These are phyloP conservation scores for Microdochium bolleyi DNA, from an alignment of 2,329 filamentous ascomycete genomes.

Conservation along the genomic window DNA sequence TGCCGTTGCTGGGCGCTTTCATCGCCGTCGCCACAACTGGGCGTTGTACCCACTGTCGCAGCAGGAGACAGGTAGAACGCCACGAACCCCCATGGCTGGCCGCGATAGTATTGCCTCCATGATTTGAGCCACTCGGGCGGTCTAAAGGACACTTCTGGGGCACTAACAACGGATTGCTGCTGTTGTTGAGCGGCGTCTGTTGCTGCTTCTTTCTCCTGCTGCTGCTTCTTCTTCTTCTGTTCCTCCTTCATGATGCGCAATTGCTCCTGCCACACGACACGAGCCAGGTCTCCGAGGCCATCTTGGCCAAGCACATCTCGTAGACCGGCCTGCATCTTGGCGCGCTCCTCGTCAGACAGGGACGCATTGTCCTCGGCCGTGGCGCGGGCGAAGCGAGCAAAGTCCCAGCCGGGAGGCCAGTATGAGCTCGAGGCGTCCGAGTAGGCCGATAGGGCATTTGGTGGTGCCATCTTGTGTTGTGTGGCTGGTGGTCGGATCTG, in stretches of 20 bases:
- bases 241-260: slow-evolving; percentile 1
- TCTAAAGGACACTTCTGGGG: background rate
- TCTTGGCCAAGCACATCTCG: slow-evolving; percentile 8
- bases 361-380: slow-evolving; percentile 3
- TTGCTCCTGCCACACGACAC: slow-evolving; percentile 2
- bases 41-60: slow-evolving; percentile 3
- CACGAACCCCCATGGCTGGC: slow-evolving; percentile 6
- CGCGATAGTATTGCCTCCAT: slow-evolving; percentile 3
- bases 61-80: slow-evolving; percentile 4
- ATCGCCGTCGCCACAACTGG: slow-evolving; percentile 3
- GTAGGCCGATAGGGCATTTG: slow-evolving; percentile 2
- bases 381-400: slow-evolving; percentile 6
- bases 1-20: background rate
- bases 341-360: slow-evolving; percentile 6
- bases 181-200: background rate
- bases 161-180: background rate
- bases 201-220: background rate
- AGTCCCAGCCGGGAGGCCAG: slow-evolving; percentile 11
- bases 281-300: slow-evolving; percentile 4
- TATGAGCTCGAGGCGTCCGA: slow-evolving; percentile 11
- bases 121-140: slow-evolving; percentile 6
- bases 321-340: slow-evolving; percentile 9
- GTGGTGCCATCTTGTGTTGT: background rate
- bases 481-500: background rate
- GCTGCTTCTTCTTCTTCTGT: background rate